Evolutionary conservation across 192 early-diverging fungal genomes (phyloP).

Genomic region (Blastocladiella britannica): DNA sequence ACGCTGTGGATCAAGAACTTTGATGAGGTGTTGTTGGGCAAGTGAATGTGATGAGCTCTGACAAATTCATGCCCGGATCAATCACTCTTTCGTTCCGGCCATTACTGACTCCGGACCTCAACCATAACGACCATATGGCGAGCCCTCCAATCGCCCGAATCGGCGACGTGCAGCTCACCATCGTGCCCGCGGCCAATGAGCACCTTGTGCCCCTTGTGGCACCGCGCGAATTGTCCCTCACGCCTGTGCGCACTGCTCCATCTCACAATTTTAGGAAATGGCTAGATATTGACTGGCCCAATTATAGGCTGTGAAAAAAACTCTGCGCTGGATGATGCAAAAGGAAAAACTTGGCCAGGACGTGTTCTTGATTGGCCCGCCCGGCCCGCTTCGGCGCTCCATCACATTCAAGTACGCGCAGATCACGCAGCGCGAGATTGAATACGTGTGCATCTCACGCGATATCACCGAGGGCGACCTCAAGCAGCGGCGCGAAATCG

Average conservation of each 20-base stretch:
- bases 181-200: neutral
- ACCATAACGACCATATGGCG: no score
- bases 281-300: no score
- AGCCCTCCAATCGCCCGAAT: no score
- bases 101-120: no score
- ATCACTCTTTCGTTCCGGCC: no score
- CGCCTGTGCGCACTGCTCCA: neutral
- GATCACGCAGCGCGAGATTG: slow-evolving; percentile 42
- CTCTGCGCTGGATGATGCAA: slow-evolving; percentile 58
- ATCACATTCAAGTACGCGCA: slow-evolving; percentile 49
- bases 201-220: neutral
- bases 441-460: slow-evolving; percentile 49
- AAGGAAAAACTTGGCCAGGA: slow-evolving; percentile 62
- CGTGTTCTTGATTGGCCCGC: slow-evolving; percentile 55
- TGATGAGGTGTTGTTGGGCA: no score
- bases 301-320: no score
- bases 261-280: no score
- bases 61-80: no score
- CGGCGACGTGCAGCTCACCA: neutral
- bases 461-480: slow-evolving; percentile 60
- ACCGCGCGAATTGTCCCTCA: neutral
- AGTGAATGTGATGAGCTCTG: no score
- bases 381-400: slow-evolving; percentile 41
- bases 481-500: slow-evolving; percentile 60
- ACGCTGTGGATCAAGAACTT: no score